A percentile compares a stretch with the other conserved stretches of the same genome.
These are phyloP conservation scores for Penicillium malachiteum DNA, from an alignment of 495 filamentous ascomycete genomes.

Conservation along the genomic window DNA sequence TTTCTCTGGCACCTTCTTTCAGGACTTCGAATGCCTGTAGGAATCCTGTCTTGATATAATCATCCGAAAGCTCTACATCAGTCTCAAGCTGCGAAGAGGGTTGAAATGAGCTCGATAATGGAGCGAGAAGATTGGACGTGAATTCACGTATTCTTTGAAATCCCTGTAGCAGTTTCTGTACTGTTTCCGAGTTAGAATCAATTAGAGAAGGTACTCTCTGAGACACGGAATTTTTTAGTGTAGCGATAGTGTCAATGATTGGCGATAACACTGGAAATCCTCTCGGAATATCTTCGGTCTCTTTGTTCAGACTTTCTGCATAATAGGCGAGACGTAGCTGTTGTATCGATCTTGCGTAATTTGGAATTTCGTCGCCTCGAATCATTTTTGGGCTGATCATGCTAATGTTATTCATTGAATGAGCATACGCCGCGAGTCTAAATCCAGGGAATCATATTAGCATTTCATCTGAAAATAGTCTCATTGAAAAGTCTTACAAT, in stretches of 20 bases:
- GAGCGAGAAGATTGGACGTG: not conserved
- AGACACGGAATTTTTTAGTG: not conserved
- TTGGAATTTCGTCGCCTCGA: not conserved
- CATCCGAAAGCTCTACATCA: not conserved
- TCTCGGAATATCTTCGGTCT: not conserved
- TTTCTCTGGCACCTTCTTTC: not conserved
- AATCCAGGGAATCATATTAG: not conserved
- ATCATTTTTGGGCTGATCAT: not conserved
- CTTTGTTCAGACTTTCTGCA: not conserved
- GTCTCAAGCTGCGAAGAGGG: not conserved
- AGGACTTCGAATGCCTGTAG: not conserved
- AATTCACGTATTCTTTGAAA: not conserved
- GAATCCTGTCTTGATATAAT: not conserved
- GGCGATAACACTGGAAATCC: not conserved
- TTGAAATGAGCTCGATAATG: not conserved
- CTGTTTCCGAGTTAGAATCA: not conserved
- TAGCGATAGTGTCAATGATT: not conserved
- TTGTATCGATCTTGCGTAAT: not conserved
- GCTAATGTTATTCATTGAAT: not conserved
- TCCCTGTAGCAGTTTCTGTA: not conserved
- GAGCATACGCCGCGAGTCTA: not conserved
- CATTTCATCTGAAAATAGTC: not conserved
- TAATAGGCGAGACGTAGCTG: not conserved
- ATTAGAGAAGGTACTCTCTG: not conserved
- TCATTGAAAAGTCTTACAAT: not conserved